These are phyloP conservation scores for Fusarium aywerte DNA, from an alignment of 2,329 filamentous ascomycete species.

Conservation along the genomic window DNA sequence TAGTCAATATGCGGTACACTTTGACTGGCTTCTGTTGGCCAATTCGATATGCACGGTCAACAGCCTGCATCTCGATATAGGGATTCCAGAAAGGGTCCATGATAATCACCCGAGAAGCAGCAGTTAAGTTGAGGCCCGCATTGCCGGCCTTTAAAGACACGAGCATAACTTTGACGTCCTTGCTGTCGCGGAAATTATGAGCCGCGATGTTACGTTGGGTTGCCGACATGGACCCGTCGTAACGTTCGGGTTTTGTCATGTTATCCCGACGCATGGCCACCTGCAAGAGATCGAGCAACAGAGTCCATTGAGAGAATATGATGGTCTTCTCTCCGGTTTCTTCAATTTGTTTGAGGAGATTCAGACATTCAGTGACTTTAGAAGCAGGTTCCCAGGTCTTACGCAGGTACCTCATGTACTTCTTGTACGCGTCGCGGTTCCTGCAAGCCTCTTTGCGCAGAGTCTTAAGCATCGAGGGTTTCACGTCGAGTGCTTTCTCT, in stretches of 20 bases:
- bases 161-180: slow-evolving; percentile 77
- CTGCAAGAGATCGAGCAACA: slow-evolving; percentile 77
- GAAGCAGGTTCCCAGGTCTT: slow-evolving; percentile 79
- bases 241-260: slow-evolving; percentile 72
- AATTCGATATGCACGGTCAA: slow-evolving; percentile 89
- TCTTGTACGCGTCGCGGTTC: slow-evolving; percentile 71
- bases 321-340: slow-evolving; percentile 75
- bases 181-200: slow-evolving; percentile 70
- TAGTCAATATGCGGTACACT: slow-evolving; percentile 82
- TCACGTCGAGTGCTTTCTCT: slow-evolving; percentile 57
- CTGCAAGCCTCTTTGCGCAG: slow-evolving; percentile 74
- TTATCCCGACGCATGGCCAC: slow-evolving; percentile 74
- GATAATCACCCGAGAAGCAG: slow-evolving; percentile 86
- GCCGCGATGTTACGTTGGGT: slow-evolving; percentile 75
- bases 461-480: slow-evolving; percentile 66
- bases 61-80: slow-evolving; percentile 90
- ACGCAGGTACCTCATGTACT: slow-evolving; percentile 75
- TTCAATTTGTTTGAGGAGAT: slow-evolving; percentile 74
- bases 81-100: slow-evolving; percentile 97
- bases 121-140: slow-evolving; percentile 85
- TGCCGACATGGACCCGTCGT: slow-evolving; percentile 84
- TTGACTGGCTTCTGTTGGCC: slow-evolving; percentile 79
- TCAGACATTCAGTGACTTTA: slow-evolving; percentile 83
- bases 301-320: slow-evolving; percentile 83
- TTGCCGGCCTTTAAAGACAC: slow-evolving; percentile 85